A percentile compares a stretch with the other conserved stretches of the same genome.
Evolutionary conservation across 2,329 filamentous ascomycete genomes (phyloP).

Genomic region (Ceratocystis alfenasii): DNA sequence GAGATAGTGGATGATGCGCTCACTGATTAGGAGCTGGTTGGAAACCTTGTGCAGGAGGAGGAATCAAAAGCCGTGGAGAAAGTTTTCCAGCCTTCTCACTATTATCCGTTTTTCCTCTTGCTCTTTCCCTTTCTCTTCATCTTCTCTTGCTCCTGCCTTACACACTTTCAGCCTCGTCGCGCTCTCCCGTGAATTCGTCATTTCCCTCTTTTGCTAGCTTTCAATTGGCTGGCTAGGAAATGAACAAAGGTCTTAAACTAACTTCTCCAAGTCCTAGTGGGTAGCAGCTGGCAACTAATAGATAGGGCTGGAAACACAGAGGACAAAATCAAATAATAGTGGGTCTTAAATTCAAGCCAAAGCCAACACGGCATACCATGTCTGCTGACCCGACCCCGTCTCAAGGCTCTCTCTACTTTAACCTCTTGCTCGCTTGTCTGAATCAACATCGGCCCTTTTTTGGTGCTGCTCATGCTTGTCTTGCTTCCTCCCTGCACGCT

Average conservation of each 20-base stretch:
- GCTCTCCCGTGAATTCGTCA: neutral
- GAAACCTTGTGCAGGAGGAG: slow-evolving; percentile 9
- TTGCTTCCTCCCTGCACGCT: slow-evolving; percentile 5
- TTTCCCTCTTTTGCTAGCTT: neutral
- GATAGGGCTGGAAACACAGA: neutral
- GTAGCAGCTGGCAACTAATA: neutral
- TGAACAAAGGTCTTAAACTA: neutral
- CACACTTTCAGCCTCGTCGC: neutral
- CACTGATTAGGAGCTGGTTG: neutral
- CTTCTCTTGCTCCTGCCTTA: neutral
- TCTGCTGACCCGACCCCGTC: neutral
- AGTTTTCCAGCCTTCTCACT: neutral
- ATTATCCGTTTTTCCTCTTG: neutral
- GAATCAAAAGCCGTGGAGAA: neutral
- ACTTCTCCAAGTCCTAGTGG: slow-evolving; percentile 4
- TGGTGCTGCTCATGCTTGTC: slow-evolving; percentile 2
- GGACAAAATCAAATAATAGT: neutral
- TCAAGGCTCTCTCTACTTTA: slow-evolving; percentile 4
- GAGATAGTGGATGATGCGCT: neutral
- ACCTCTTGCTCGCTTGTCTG: slow-evolving; percentile 8
- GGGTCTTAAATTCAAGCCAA: neutral
- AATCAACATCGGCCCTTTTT: slow-evolving; percentile 9
- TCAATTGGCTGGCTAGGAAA: neutral
- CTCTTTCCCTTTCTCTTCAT: neutral
- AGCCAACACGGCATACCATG: neutral